Base-by-base conservation (phyloP, 257 asterid genomes). In the Petunia axillaris region DNA sequence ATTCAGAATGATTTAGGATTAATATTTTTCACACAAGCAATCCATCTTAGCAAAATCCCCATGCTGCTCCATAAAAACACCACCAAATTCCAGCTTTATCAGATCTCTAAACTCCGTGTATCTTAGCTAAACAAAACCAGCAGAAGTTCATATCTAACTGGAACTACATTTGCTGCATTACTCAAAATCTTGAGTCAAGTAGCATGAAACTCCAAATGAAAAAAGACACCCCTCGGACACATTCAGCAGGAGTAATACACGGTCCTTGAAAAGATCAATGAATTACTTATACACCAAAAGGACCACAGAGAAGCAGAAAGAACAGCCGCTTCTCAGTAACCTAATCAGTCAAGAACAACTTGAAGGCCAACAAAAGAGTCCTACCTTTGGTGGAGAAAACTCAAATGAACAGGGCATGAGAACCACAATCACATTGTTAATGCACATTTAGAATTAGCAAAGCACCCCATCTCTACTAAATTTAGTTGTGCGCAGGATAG, bases 81-180 rank as follows among this genome's bases (percentile, higher is more conserved):
- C 54, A 52, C 57, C 57, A 67, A 67, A 41, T 41, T 67, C 75
- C 37, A 67, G 15, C 75, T 41, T 25, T 60, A 58, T 8, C 2
- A 67, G 55, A 54, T 43, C 48, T 43, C 39, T n/a, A 0, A 16
- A 4, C 57, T 5, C 40, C 57, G 15, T n/a, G 39, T 67, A 44
- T 36, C n/a, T 43, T n/a, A 16, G 10, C 58, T 25, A 70, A 70
- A 46, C 57, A 13, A 25, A 1, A 7, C 6, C 10, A 9, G 76
- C 39, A 70, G 76, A 70, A 70, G 41, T 70, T 70, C 76, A n/a
- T 70, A 70, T 68, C 73, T 13, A 64, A 64, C 71, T 64, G 4
- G 25, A 25, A 2, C 11, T 11, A 2, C 13, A 70, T 70, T 25
- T 5, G 11, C 59, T 10, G 59, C 40, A 70, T 44, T 25, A 46